Evolutionary conservation across 805 yeast genomes (phyloP), one percentile per base, ranked within the genome.

Genomic region (Wickerhamiella spandovensis): DNA sequence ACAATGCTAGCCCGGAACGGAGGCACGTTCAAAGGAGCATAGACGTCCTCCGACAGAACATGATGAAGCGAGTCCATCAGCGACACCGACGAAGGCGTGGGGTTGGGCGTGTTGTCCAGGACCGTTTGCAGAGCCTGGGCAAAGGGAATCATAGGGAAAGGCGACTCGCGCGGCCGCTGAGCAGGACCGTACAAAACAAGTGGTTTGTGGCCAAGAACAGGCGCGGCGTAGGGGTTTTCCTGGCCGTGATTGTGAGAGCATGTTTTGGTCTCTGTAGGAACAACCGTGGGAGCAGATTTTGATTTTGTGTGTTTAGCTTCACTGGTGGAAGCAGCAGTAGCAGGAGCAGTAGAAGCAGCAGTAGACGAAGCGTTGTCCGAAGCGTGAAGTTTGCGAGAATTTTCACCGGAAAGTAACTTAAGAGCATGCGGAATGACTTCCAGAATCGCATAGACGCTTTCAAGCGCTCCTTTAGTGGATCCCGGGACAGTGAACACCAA

Each of bases 1-100:
- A 76, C 79, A 24, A 76, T 73, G 51, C 77, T 71, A 2, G 81
- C 78, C n/a, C 75, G 57, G 60, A 73, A 75, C 17, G 67, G 64
- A 0, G 80, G 80, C 12, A 74, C 75, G 48, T 67, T 61, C 1
- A 63, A 54, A 0, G 67, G 63, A 0, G 78, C 64, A 35, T 41
- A 45, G 2, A 75, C 52, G 50, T 73, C 74, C 50, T 72, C 71
- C 5, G 76, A 72, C 6, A 73, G 39, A 5, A 72, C 66, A 46
- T 63, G 62, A 2, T 77, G 76, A 1, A 65, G 57, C 1, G 70
- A 48, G 5, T 62, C 60, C 2, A 65, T 67, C 5, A 58, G 48
- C 7, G 70, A 61, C 18, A 57, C 52, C 44, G 66, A 58, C 10
- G 56, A 56, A 4, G 58, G 49, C 0, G 58, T 51, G 1, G 50